Conservation (phyloP, 805 yeast species). For the Sugiyamaella floridensis region DNA sequence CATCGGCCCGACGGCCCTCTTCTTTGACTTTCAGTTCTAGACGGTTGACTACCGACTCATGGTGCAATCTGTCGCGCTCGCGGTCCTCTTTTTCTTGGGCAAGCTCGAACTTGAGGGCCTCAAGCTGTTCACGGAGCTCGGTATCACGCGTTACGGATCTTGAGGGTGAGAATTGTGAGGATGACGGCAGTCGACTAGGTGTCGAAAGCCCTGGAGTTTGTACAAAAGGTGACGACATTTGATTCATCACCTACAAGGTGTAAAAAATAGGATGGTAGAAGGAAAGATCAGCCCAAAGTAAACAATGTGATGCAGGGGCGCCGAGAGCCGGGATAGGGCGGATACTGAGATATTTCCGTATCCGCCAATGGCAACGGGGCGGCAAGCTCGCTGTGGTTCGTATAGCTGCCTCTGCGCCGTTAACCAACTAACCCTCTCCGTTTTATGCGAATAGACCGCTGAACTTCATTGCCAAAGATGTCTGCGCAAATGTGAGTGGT, state of each 20-base stretch:
- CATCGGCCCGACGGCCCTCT: slow-evolving; percentile 31
- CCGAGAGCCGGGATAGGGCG: background rate
- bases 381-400: no score
- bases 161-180: background rate
- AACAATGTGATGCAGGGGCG: background rate
- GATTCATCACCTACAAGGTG: background rate
- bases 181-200: background rate
- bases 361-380: background rate
- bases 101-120: slow-evolving; percentile 33
- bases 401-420: no score
- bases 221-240: slow-evolving; percentile 14
- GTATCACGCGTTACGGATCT: background rate
- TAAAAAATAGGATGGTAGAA: background rate
- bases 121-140: slow-evolving; percentile 20
- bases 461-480: slow-evolving; percentile 5
- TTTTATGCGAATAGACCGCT: background rate
- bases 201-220: slow-evolving; percentile 8
- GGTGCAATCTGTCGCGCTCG: slow-evolving; percentile 31
- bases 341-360: no score
- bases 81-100: slow-evolving; percentile 35
- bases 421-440: background rate
- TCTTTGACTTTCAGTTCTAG: slow-evolving; percentile 26
- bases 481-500: slow-evolving; percentile 10
- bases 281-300: background rate
- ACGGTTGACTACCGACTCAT: slow-evolving; percentile 28